Conservation (phyloP, 2,329 filamentous ascomycete species). For the Lasiodiplodia hormozganensis region DNA sequence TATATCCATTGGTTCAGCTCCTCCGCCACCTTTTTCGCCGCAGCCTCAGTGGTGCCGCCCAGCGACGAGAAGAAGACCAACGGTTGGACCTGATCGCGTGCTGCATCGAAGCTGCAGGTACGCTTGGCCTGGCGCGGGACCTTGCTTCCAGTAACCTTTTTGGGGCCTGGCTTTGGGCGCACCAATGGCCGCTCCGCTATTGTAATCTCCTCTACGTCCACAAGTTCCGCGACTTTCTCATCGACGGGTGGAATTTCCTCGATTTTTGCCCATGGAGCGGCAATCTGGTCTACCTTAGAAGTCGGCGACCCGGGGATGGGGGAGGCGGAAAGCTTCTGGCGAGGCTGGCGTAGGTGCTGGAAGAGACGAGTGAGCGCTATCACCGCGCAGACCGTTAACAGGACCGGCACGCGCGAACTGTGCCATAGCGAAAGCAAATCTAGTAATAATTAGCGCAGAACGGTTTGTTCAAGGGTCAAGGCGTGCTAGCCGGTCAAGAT, state of each 20-base stretch:
- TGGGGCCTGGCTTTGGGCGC: conserved; percentile 43
- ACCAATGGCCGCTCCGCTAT: conserved; percentile 33
- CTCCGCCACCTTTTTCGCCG: conserved; percentile 69
- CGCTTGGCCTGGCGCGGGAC: conserved; percentile 36
- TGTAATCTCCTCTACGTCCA: conserved; percentile 41
- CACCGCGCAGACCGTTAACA: conserved; percentile 42
- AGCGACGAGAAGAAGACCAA: conserved; percentile 90
- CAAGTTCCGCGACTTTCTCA: conserved; percentile 2
- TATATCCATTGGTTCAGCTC: conserved; percentile 56
- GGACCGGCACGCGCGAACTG: conserved; percentile 42
- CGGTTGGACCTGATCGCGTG: conserved; percentile 66
- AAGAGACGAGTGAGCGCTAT: conserved; percentile 40
- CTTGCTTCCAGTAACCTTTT: conserved; percentile 47
- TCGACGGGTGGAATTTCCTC: conserved; percentile 39
- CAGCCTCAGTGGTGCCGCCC: conserved; percentile 80
- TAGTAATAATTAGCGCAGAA: conserved; percentile 30
- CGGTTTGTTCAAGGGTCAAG: neutral
- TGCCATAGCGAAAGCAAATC: conserved; percentile 48
- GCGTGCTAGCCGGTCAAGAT: neutral
- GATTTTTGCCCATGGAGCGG: conserved; percentile 45
- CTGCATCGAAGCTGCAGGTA: conserved; percentile 37
- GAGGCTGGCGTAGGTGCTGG: conserved; percentile 36
- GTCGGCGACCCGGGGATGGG: conserved; percentile 41
- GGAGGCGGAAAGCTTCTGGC: conserved; percentile 41
- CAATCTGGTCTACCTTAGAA: conserved; percentile 39